Percentiles rank a stretch among this genome's conserved stretches.
phyloP scores from a whole-genome alignment of 23 red algal genomes.

The Agarophyton chilense region DNA sequence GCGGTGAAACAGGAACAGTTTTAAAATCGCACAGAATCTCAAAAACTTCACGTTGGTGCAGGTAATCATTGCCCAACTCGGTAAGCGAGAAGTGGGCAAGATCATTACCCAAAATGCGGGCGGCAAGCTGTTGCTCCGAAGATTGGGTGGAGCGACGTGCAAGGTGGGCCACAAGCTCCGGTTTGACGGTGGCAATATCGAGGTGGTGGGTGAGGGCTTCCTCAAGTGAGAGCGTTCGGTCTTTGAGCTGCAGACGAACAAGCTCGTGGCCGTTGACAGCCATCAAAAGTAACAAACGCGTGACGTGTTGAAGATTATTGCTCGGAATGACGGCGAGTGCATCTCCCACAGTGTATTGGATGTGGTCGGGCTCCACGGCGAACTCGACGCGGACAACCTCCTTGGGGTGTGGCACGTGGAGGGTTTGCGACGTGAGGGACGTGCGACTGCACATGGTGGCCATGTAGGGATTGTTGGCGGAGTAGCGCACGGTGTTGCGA shows the following conservation, averaged over 20 bases:
- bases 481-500: conserved; percentile 20
- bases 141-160: neutral
- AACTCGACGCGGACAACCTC: conserved; percentile 79
- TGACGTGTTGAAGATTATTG: conserved; percentile 75
- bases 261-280: conserved; percentile 76
- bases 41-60: conserved; percentile 57
- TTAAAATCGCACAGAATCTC: conserved; percentile 78
- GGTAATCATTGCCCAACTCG: conserved; percentile 26
- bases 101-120: conserved; percentile 31
- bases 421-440: conserved; percentile 38
- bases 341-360: conserved; percentile 83
- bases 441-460: conserved; percentile 60
- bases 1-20: conserved; percentile 47
- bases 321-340: conserved; percentile 79
- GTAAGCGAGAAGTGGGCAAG: neutral
- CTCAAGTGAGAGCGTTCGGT: conserved; percentile 12
- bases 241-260: conserved; percentile 9
- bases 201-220: conserved; percentile 48
- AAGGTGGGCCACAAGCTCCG: conserved; percentile 28
- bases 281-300: conserved; percentile 55
- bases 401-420: conserved; percentile 26
- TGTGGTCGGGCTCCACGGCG: conserved; percentile 32
- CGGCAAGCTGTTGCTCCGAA: conserved; percentile 29
- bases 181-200: conserved; percentile 40
- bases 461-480: conserved; percentile 68